Evolutionary conservation across 192 early-diverging fungal species (phyloP), one percentile per base, ranked within the genome.

Genomic region (Linnemannia exigua): DNA sequence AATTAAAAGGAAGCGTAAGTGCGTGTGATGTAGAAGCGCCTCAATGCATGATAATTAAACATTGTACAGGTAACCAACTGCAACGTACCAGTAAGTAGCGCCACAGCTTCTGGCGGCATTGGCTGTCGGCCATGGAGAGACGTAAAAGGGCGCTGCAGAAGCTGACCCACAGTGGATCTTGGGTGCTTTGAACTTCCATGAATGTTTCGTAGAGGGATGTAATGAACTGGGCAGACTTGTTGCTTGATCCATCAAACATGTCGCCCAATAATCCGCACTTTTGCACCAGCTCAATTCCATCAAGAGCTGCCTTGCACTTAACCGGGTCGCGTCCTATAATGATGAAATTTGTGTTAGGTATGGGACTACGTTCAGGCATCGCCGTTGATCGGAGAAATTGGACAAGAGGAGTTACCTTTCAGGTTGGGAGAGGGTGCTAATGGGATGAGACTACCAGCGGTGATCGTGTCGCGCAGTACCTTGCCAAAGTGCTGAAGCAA

Each of bases 101-200:
- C 84, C 84, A 86, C 5, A 86, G 63, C 6, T 48, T 44, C 12
- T 76, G 51, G 4, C 38, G 79, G 31, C 74, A 79, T 20, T 86
- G 72, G 38, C 37, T 41, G 28, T 86, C 78, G 12, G 33, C 37
- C 58, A 86, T n/a, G 16, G 78, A 76, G 22, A 86, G 35, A n/a
- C 70, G 68, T 20, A 86, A 51, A 17, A 86, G 61, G 3, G 84
- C 31, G 28, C 78, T 86, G 25, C 84, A 86, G 44, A 80, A 86
- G 58, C 76, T 76, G 37, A 86, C 80, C 84, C 84, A 86, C 9
- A 86, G 75, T 33, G 84, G 84, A 58, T 80, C 79, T 38, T 77
- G 77, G 2, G 84, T 86, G 5, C 17, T 31, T 25, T 86, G 84
- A 54, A 80, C 63, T 8, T 70, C 48, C 75, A 77, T 76, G 46